Percentiles rank a stretch among this genome's conserved stretches.
These are phyloP conservation scores for Mucor plumbeus DNA, from an alignment of 371 early-diverging fungal genomes.

Conservation along the genomic window DNA sequence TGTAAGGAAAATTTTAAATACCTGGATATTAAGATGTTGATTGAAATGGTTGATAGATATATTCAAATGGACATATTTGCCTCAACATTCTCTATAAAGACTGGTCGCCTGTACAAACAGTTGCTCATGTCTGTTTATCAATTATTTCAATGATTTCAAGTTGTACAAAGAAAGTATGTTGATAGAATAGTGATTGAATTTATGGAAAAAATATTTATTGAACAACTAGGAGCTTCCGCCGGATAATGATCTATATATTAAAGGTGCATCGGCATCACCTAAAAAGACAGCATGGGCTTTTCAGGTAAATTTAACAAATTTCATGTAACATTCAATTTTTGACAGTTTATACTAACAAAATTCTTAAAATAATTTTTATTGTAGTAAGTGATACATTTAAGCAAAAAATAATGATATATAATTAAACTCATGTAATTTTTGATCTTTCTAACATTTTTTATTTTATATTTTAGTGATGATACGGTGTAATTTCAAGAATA, in stretches of 20 bases:
- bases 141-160: conserved; percentile 93
- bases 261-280: conserved; percentile 73
- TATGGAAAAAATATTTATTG: background rate
- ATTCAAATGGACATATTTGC: conserved; percentile 95
- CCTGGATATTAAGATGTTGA: background rate
- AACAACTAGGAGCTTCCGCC: conserved; percentile 69
- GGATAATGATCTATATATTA: conserved; percentile 76
- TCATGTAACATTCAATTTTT: background rate
- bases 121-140: conserved; percentile 90
- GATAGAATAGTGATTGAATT: background rate
- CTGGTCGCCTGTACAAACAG: conserved; percentile 97
- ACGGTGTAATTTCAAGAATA: conserved; percentile 20
- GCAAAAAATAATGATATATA: background rate
- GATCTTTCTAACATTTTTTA: background rate
- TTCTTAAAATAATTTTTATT: background rate
- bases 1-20: background rate
- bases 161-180: conserved; percentile 74
- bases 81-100: conserved; percentile 94
- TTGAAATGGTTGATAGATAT: conserved; percentile 56
- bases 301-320: conserved; percentile 49
- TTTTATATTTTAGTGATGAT: conserved; percentile 27
- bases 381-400: conserved; percentile 22
- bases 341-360: background rate
- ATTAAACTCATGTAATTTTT: background rate
- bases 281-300: conserved; percentile 88